phyloP scores from a whole-genome alignment of 2,329 filamentous ascomycete genomes.

The Epichloe amarillans region DNA sequence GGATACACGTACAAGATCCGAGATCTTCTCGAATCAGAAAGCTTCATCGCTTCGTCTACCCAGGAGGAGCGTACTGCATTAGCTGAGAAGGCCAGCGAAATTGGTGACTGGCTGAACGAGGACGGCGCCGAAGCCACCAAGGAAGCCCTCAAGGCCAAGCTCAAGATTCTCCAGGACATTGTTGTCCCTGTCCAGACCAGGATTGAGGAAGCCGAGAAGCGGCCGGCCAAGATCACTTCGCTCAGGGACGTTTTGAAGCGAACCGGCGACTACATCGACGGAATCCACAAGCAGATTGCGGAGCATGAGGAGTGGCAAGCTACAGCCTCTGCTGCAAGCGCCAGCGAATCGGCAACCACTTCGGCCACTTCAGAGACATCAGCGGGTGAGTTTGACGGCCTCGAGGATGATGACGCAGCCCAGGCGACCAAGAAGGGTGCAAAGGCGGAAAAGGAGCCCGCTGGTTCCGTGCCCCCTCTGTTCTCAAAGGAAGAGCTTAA shows the following conservation, averaged over 20 bases:
- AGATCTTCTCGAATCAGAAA: slow-evolving; percentile 65
- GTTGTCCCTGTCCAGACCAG: slow-evolving; percentile 66
- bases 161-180: slow-evolving; percentile 65
- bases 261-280: slow-evolving; percentile 55
- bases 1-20: slow-evolving; percentile 80
- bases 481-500: slow-evolving; percentile 64
- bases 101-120: slow-evolving; percentile 83
- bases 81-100: slow-evolving; percentile 50
- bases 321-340: slow-evolving; percentile 24
- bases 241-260: slow-evolving; percentile 60
- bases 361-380: slow-evolving; percentile 34
- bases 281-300: slow-evolving; percentile 55
- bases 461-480: slow-evolving; percentile 45
- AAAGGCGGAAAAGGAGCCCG: slow-evolving; percentile 31
- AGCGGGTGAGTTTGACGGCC: slow-evolving; percentile 51
- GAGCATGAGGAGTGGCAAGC: slow-evolving; percentile 52
- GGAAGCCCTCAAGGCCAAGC: slow-evolving; percentile 60
- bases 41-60: slow-evolving; percentile 61
- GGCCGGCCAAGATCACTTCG: slow-evolving; percentile 54
- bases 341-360: slow-evolving; percentile 33
- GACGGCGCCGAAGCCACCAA: slow-evolving; percentile 66
- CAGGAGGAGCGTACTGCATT: slow-evolving; percentile 53
- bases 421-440: slow-evolving; percentile 24
- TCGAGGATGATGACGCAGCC: slow-evolving; percentile 54
- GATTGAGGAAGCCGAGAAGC: slow-evolving; percentile 55